Evolutionary conservation across 192 early-diverging fungal species (phyloP), one percentile per base, ranked within the genome.

Genomic region (Phycomyces nitens): DNA sequence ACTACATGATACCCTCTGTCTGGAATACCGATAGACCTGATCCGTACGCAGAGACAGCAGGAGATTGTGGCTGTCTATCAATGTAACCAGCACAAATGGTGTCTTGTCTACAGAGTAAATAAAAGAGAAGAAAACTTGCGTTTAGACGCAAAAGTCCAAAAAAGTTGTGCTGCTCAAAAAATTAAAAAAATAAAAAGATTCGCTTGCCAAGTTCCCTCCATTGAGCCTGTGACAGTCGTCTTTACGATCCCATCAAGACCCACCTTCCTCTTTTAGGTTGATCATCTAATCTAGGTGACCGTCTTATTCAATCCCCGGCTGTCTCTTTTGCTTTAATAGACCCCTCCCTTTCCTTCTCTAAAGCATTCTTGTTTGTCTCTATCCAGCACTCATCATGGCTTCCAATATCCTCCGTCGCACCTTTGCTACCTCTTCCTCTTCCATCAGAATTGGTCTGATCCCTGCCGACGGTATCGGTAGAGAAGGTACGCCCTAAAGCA

Each of bases 381-480:
- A 18, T n/a, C n/a, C n/a, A n/a, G n/a, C n/a, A n/a, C n/a, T n/a
- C n/a, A 47, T n/a, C 38, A 78, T 76, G 77, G 72, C 66, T 66
- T 65, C 62, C 27, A 61, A 62, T 23, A 43, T 68, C 14, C 56
- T 76, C 27, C 63, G 70, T 58, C 71, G 78, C 41, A 52, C 72
- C 10, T 66, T 81, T 21, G 60, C 70, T n/a, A 61, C 76, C 16
- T 58, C 74, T 22, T 27, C 72, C 16, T 58, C 71, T 26, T 62
- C 73, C 47, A 72, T 93, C 42, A 94, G 84, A 49, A 93, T 97
- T 65, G 95, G 93, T 14, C 80, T 99, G 62, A 92, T 97, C 69
- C 97, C 95, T 12, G 95, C 92, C 38, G 97, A 99, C 75, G 95
- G 97, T 54, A 99, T 99, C 62, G 95, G 95, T 60, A 81, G 84